A percentile compares a stretch with the other conserved stretches of the same genome.
phyloP scores from a whole-genome alignment of 345 rosid species.

The Citrus trifoliata region DNA sequence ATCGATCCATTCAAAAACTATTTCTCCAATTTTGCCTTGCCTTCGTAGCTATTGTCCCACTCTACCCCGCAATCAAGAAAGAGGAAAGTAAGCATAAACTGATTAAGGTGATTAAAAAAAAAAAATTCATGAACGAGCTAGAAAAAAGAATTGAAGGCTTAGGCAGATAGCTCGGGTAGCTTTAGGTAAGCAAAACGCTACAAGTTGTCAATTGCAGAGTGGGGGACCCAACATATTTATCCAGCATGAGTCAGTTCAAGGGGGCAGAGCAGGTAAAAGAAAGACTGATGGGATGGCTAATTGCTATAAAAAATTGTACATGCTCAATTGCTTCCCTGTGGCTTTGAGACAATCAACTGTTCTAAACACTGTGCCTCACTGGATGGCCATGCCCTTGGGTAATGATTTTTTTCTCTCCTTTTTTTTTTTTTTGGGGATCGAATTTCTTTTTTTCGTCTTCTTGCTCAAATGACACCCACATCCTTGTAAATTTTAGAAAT shows the following conservation, averaged over 20 bases:
- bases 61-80: background rate
- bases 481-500: no score
- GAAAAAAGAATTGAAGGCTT: background rate
- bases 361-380: no score
- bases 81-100: background rate
- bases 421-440: no score
- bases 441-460: no score
- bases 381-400: no score
- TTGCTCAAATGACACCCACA: no score
- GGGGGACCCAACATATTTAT: background rate
- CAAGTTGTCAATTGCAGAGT: background rate
- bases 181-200: background rate
- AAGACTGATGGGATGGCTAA: background rate
- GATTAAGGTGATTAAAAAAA: background rate
- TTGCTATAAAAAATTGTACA: background rate
- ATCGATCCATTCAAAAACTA: background rate
- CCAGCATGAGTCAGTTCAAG: background rate
- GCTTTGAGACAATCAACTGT: background rate
- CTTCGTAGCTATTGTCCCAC: background rate
- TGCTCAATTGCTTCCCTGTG: background rate
- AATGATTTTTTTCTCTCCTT: no score
- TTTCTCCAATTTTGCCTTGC: background rate
- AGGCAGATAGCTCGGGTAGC: background rate
- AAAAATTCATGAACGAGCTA: background rate
- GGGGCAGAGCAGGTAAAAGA: background rate